Percentiles rank a stretch among this genome's conserved stretches.
Evolutionary conservation across 805 yeast species (phyloP).

Genomic region (Sungouiozyma ichnusensis): DNA sequence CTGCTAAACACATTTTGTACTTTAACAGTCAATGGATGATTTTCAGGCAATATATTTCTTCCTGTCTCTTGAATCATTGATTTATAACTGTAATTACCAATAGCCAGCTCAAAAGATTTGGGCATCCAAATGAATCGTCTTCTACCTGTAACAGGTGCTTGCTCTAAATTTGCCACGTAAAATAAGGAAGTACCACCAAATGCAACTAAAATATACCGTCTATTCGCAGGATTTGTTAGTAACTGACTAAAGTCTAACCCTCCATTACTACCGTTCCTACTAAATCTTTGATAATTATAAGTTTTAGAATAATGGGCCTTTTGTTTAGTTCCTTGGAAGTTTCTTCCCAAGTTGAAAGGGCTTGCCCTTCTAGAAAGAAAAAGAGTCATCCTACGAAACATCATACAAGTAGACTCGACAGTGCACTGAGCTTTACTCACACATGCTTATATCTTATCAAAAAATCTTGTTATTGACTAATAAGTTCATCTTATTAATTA

Average conservation of each 20-base stretch:
- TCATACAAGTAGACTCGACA: no score
- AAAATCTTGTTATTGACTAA: no score
- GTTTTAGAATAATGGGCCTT: background rate
- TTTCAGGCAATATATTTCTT: constrained; percentile 44
- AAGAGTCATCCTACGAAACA: background rate
- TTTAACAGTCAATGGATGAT: constrained; percentile 46
- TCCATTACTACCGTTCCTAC: constrained; percentile 3
- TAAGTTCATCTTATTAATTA: background rate
- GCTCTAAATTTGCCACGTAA: constrained; percentile 49
- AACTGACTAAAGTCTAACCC: constrained; percentile 2
- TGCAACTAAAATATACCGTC: constrained; percentile 27
- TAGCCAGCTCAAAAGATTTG: constrained; percentile 45
- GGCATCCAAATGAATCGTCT: constrained; percentile 63
- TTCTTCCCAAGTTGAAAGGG: background rate
- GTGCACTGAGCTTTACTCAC: no score
- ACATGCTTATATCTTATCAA: no score
- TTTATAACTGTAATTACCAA: constrained; percentile 56
- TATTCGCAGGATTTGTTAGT: constrained; percentile 21
- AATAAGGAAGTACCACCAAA: constrained; percentile 29
- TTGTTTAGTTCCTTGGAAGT: background rate
- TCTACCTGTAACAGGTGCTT: constrained; percentile 75
- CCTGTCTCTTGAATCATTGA: constrained; percentile 49
- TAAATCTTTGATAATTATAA: constrained; percentile 9
- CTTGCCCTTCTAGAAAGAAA: background rate
- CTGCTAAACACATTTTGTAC: constrained; percentile 56